Evolutionary conservation across 2,329 filamentous ascomycete genomes (phyloP), one percentile per base, ranked within the genome.

Genomic region (Podosphaera fusca): DNA sequence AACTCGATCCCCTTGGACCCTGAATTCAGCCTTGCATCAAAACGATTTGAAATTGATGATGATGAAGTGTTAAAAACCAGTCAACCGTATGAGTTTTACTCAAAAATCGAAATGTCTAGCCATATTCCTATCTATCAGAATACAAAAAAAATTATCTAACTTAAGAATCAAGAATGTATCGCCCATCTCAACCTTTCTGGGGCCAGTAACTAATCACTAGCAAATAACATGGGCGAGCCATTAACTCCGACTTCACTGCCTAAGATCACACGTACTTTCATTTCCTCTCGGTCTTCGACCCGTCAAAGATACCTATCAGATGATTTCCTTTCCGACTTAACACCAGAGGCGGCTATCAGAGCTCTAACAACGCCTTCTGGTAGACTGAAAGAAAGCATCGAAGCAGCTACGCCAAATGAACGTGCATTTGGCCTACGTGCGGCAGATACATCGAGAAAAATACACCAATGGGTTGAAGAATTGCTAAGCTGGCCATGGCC

Each of bases 381-480:
- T 40, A 67, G 72, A 47, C 67, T 83, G 21, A 76, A 75, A 64
- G 65, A 69, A 52, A 84, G 80, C 65, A 75, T 87, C 58, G 76
- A 81, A 59, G 72, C 72, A 40, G 79, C 82, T 14, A 81, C 82
- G 1, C 70, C 74, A 2, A 70, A 77, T 31, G 84, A 90, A 68
- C 79, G 82, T 63, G 80, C 83, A 14, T 81, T 90, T 67, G 84
- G 82, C 47, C 73, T 82, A 64, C 77, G 79, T 60, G 81, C 84
- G 49, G 85, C 85, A 47, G 69, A 81, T 59, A 81, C 84, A 14
- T 84, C 84, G 10, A 79, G 82, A 63, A 80, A 78, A 60, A 79
- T 92, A 60, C 76, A 82, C 67, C 75, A 79, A 64, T 92, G 86
- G 85, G 74, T 85, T 33, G 73, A 78, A n/a, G 86, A 92, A 71